Conservation (phyloP, 495 filamentous ascomycete species). For the Tetracladium setigerum region DNA sequence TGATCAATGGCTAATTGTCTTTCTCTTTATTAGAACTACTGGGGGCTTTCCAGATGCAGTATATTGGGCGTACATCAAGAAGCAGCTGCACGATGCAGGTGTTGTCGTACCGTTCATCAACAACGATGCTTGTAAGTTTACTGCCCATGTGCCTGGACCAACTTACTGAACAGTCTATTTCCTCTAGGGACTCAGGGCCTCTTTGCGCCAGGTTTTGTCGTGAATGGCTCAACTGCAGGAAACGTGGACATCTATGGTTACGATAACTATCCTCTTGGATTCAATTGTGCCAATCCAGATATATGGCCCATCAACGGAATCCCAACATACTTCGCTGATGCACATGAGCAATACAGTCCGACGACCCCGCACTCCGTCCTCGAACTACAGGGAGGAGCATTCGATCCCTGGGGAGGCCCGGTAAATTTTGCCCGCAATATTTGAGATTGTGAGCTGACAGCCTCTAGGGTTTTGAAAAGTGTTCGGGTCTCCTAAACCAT, state of each 20-base stretch:
- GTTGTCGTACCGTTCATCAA: constrained; percentile 68
- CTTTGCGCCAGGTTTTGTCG: constrained; percentile 45
- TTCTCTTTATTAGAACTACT: too few species aligned
- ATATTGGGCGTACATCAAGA: constrained; percentile 65
- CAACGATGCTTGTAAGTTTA: constrained; percentile 53
- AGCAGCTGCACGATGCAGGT: constrained; percentile 59
- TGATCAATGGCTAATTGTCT: too few species aligned
- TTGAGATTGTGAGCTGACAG: background rate
- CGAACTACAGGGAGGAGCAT: constrained; percentile 72
- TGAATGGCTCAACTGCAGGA: constrained; percentile 55
- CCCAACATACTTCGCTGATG: constrained; percentile 35
- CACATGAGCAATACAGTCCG: constrained; percentile 53
- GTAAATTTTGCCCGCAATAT: constrained; percentile 1
- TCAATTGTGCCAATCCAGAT: constrained; percentile 46
- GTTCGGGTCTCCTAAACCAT: constrained; percentile 52
- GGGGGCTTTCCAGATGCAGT: constrained; percentile 44
- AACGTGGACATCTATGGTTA: constrained; percentile 74
- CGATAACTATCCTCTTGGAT: constrained; percentile 64
- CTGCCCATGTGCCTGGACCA: background rate
- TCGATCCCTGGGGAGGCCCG: constrained; percentile 66
- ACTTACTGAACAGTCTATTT: background rate
- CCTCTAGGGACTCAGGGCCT: constrained; percentile 18
- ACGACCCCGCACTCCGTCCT: constrained; percentile 59
- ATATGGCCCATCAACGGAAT: constrained; percentile 41
- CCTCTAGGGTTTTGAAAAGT: constrained; percentile 51